phyloP scores from a whole-genome alignment of 768 basidiomycete species.

The Dacryopinax spathularia region DNA sequence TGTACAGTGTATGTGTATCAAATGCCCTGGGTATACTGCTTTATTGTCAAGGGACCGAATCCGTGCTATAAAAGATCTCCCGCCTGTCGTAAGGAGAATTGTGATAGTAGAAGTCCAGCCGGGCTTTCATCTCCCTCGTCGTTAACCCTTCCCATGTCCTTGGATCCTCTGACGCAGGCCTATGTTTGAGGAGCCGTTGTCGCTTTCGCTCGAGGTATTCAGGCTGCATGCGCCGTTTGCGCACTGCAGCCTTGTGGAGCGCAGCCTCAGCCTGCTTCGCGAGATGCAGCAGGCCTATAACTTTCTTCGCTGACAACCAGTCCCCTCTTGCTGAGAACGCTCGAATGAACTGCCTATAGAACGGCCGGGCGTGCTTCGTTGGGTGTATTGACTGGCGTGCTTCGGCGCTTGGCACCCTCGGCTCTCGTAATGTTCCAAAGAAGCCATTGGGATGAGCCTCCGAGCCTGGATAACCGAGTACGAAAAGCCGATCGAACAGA shows the following conservation, averaged over 20 bases:
- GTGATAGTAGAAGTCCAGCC: no score
- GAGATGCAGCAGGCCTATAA: constrained; percentile 9
- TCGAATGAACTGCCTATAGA: constrained; percentile 61
- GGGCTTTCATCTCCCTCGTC: neutral
- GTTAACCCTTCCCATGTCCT: neutral
- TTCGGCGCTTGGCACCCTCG: neutral
- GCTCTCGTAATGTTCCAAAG: neutral
- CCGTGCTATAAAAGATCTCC: neutral
- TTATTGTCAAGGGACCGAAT: no score
- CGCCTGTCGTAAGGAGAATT: no score
- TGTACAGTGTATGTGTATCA: no score
- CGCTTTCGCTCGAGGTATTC: neutral
- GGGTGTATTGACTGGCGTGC: constrained; percentile 32
- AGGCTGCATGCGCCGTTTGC: neutral
- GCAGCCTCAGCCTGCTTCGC: neutral
- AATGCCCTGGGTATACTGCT: no score
- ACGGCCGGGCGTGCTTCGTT: constrained; percentile 44
- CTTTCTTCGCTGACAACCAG: constrained; percentile 24
- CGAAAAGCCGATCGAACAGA: constrained; percentile 52
- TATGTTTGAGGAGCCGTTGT: neutral
- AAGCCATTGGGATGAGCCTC: constrained; percentile 10
- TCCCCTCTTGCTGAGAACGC: constrained; percentile 47
- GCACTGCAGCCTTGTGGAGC: neutral
- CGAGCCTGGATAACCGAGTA: constrained; percentile 41
- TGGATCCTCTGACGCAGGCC: neutral